phyloP scores from a whole-genome alignment of 129 eudicot species.

The Arctium minus region DNA sequence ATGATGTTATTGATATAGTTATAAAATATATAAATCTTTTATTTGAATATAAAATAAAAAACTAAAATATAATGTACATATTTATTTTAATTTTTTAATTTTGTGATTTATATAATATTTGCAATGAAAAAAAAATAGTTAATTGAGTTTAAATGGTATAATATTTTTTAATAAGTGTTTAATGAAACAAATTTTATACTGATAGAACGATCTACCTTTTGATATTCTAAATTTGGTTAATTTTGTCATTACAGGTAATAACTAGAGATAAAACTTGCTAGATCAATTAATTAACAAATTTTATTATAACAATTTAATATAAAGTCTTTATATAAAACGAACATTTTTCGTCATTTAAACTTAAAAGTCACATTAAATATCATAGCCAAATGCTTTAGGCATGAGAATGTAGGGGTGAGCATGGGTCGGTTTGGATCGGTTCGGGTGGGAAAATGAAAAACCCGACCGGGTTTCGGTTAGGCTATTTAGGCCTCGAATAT shows the following conservation, averaged over 20 bases:
- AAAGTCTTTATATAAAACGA: neutral
- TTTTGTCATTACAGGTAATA: no score
- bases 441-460: no score
- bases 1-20: neutral
- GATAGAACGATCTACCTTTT: no score
- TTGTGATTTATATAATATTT: neutral
- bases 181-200: no score
- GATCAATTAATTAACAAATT: neutral
- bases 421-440: no score
- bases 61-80: neutral
- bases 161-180: no score
- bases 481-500: no score
- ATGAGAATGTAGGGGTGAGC: no score
- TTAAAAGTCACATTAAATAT: neutral
- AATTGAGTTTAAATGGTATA: neutral
- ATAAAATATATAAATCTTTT: neutral
- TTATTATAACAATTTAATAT: neutral
- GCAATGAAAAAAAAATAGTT: neutral
- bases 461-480: no score
- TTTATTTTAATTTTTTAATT: neutral
- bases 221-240: neutral
- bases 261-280: neutral
- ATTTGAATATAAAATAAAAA: neutral
- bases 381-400: neutral
- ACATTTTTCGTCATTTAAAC: neutral